These are phyloP conservation scores for Nakazawaea anatomiae DNA, from an alignment of 805 yeast genomes.

Conservation along the genomic window DNA sequence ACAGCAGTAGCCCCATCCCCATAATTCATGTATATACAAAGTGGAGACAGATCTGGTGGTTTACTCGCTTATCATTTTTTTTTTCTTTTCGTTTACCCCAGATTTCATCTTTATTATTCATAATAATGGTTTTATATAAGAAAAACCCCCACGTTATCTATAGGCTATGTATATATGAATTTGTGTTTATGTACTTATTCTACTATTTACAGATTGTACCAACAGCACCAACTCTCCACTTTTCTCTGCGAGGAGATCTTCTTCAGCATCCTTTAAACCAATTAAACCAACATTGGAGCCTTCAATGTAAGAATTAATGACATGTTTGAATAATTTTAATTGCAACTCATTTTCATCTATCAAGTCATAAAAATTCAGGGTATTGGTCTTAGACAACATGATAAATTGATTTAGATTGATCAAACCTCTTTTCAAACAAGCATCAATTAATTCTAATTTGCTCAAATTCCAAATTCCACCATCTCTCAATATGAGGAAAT, in stretches of 20 bases:
- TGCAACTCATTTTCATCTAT: slow-evolving; percentile 15
- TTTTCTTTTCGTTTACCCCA: not conserved
- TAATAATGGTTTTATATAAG: too few species aligned
- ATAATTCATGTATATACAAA: too few species aligned
- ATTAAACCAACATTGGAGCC: slow-evolving; percentile 4
- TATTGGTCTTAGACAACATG: not conserved
- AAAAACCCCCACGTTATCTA: too few species aligned
- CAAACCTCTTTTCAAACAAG: slow-evolving; percentile 53
- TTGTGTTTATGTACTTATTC: too few species aligned
- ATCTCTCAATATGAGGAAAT: slow-evolving; percentile 34
- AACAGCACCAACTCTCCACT: not conserved
- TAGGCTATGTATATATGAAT: too few species aligned
- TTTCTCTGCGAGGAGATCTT: not conserved
- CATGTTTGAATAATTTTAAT: slow-evolving; percentile 11
- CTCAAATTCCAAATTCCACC: slow-evolving; percentile 43
- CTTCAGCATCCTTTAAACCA: not conserved
- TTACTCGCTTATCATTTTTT: too few species aligned
- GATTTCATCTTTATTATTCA: not conserved
- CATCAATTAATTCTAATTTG: slow-evolving; percentile 43
- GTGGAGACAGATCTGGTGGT: too few species aligned
- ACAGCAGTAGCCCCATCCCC: too few species aligned
- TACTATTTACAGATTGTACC: not conserved
- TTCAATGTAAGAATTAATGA: slow-evolving; percentile 11
- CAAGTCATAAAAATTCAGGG: slow-evolving; percentile 11
- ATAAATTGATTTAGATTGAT: slow-evolving; percentile 25